Evolutionary conservation across 2,329 filamentous ascomycete genomes (phyloP).

Genomic region (Colletotrichum sp.): DNA sequence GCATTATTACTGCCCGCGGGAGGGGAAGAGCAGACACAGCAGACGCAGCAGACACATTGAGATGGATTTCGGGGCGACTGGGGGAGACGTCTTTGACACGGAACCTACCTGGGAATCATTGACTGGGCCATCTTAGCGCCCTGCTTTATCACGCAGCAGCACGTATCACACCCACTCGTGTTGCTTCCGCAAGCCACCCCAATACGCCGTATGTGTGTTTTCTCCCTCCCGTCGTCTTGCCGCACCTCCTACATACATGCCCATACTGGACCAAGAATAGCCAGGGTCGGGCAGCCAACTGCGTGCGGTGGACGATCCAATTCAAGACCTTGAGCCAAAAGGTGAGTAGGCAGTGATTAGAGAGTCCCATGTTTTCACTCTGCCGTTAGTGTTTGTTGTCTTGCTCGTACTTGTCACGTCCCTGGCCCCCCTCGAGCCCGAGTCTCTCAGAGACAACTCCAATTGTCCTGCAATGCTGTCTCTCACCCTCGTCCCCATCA

Average conservation of each 20-base stretch:
- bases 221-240: slow-evolving; percentile 7
- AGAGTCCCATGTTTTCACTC: neutral
- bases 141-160: neutral
- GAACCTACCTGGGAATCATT: neutral
- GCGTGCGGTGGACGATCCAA: neutral
- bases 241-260: slow-evolving; percentile 1
- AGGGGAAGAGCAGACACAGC: neutral
- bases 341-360: neutral
- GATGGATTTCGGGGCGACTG: neutral
- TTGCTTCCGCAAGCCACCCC: neutral
- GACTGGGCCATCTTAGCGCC: neutral
- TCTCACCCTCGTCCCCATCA: neutral
- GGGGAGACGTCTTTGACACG: neutral
- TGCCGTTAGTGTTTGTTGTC: neutral
- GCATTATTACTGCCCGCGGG: neutral
- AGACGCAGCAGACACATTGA: neutral
- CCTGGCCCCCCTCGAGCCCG: neutral
- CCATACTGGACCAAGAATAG: neutral
- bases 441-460: neutral
- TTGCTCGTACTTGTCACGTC: neutral
- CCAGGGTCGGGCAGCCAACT: neutral
- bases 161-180: neutral
- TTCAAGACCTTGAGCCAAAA: neutral
- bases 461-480: neutral
- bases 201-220: slow-evolving; percentile 2